These are phyloP conservation scores for Elsinoe ampelina DNA, from an alignment of 2,329 filamentous ascomycete species.

Conservation along the genomic window DNA sequence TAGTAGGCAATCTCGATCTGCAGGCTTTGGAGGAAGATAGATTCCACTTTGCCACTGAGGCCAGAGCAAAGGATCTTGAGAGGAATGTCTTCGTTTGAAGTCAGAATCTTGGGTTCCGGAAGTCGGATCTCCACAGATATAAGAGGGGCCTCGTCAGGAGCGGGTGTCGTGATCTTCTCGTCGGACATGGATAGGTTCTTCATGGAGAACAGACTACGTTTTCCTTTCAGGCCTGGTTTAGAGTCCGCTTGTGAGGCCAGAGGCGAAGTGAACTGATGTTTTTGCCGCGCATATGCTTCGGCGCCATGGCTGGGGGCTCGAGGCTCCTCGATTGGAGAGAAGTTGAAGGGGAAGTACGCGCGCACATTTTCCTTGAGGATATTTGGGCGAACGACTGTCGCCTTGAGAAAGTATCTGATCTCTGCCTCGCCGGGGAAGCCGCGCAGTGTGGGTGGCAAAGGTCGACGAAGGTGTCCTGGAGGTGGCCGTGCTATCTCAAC, in stretches of 20 bases:
- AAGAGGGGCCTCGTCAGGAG: constrained; percentile 37
- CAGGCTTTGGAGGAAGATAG: constrained; percentile 65
- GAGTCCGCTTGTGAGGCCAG: constrained; percentile 14
- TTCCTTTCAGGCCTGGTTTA: constrained; percentile 21
- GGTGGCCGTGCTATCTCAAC: constrained; percentile 39
- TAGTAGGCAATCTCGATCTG: constrained; percentile 74
- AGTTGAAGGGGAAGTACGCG: constrained; percentile 57
- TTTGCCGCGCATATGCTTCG: constrained; percentile 74
- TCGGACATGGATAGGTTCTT: constrained; percentile 2
- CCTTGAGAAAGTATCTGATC: constrained; percentile 90
- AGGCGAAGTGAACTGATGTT: constrained; percentile 47
- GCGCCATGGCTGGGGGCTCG: constrained; percentile 56
- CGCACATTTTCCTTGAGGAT: constrained; percentile 87
- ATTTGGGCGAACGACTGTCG: constrained; percentile 80
- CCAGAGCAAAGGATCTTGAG: constrained; percentile 73
- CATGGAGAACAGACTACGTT: constrained; percentile 18
- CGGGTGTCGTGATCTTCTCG: constrained; percentile 17
- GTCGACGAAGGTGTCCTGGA: constrained; percentile 65
- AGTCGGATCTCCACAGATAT: constrained; percentile 75
- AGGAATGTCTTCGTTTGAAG: constrained; percentile 78
- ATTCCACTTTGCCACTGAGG: constrained; percentile 57
- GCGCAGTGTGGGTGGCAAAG: constrained; percentile 79
- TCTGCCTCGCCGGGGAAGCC: constrained; percentile 81
- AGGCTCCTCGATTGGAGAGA: constrained; percentile 87
- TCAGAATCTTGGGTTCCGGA: constrained; percentile 78